phyloP scores from a whole-genome alignment of 1,284 basidiomycete genomes.

The Apiotrichum veenhuisii region DNA sequence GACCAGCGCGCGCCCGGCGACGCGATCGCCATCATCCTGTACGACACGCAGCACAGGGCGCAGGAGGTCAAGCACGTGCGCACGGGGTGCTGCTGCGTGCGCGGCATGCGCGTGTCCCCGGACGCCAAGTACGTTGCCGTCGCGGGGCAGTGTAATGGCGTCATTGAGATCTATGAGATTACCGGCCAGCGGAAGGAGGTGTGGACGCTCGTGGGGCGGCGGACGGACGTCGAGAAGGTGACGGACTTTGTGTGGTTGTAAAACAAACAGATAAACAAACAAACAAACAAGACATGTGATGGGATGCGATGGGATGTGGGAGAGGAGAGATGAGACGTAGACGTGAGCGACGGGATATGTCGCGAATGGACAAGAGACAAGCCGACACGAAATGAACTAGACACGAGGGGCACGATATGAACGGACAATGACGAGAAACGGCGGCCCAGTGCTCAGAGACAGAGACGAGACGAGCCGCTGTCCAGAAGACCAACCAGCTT shows the following conservation, averaged over 20 bases:
- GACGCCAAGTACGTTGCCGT: conserved; percentile 44
- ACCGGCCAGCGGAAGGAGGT: conserved; percentile 29
- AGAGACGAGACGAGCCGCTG: too few species aligned
- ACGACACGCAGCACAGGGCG: conserved; percentile 24
- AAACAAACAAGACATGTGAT: too few species aligned
- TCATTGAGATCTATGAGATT: conserved; percentile 41
- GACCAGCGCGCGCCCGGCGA: conserved; percentile 33
- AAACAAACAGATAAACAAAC: too few species aligned
- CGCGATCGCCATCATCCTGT: conserved; percentile 38
- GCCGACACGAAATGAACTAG: too few species aligned
- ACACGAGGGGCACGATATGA: too few species aligned
- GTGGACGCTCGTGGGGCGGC: conserved; percentile 52
- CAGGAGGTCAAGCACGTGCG: conserved; percentile 34
- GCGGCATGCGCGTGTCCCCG: conserved; percentile 39
- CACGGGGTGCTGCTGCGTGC: conserved; percentile 37
- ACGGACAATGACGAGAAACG: too few species aligned
- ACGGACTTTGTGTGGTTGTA: conserved; percentile 41
- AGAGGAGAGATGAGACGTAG: too few species aligned
- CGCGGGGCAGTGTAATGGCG: conserved; percentile 41
- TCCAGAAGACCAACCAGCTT: too few species aligned
- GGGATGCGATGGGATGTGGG: too few species aligned
- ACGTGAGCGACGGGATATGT: too few species aligned
- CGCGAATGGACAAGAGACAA: too few species aligned
- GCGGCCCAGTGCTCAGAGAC: too few species aligned
- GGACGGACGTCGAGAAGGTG: conserved; percentile 62